These are phyloP conservation scores for Primulina tabacum DNA, from an alignment of 257 asterid species.

Conservation along the genomic window DNA sequence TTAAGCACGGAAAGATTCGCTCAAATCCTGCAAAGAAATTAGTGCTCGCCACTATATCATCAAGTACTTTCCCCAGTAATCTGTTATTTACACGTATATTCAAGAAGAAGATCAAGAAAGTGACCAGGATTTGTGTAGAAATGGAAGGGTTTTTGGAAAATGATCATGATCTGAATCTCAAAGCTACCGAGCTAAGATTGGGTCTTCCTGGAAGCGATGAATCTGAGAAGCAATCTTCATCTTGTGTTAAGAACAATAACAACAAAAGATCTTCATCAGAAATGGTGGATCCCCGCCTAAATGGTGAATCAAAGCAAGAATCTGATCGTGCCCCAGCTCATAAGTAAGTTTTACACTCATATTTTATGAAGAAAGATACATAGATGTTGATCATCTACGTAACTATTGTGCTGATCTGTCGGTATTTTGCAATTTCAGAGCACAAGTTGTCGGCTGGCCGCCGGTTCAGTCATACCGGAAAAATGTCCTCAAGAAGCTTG, in stretches of 20 bases:
- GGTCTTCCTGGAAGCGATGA: conserved; percentile 69
- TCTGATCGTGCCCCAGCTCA: conserved; percentile 42
- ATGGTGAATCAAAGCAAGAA: conserved; percentile 16
- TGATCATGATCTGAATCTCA: conserved; percentile 51
- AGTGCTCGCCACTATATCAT: background rate
- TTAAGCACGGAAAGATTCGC: background rate
- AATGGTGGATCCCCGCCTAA: conserved; percentile 30
- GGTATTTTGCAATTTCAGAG: conserved; percentile 27
- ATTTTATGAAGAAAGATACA: background rate
- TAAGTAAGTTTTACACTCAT: conserved; percentile 43
- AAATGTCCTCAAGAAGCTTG: conserved; percentile 45
- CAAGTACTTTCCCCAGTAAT: background rate
- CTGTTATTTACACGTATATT: background rate
- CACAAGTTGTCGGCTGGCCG: conserved; percentile 91
- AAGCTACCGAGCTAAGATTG: conserved; percentile 70
- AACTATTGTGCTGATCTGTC: background rate
- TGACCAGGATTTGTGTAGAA: conserved; percentile 10
- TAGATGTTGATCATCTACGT: no score
- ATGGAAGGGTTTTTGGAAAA: conserved; percentile 32
- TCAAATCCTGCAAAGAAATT: background rate
- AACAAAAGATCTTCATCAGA: conserved; percentile 69
- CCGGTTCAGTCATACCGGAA: conserved; percentile 83
- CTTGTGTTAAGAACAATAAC: conserved; percentile 14
- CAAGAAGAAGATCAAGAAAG: background rate
- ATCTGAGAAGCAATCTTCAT: conserved; percentile 31